Evolutionary conservation across 1,284 basidiomycete species (phyloP).

Genomic region (Wolfiporia cocos): DNA sequence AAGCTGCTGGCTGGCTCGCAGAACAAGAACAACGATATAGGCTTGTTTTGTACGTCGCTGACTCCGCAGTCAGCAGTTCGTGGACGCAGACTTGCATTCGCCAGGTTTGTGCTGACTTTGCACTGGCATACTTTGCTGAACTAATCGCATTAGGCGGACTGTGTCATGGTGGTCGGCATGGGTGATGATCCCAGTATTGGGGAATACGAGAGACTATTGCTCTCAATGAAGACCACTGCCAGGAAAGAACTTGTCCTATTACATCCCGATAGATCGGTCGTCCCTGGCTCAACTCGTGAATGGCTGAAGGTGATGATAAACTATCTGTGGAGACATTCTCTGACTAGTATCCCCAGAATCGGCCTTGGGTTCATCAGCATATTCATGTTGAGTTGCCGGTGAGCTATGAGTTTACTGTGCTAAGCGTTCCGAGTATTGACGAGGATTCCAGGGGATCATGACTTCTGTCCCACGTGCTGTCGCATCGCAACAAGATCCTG

Average conservation of each 20-base stretch:
- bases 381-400: slow-evolving; percentile 87
- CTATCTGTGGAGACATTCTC: slow-evolving; percentile 1
- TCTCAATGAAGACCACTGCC: slow-evolving; percentile 96
- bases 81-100: slow-evolving; percentile 98
- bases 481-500: slow-evolving; percentile 69
- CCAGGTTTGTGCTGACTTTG: slow-evolving; percentile 47
- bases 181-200: slow-evolving; percentile 87
- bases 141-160: slow-evolving; percentile 70
- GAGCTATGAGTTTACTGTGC: slow-evolving; percentile 18
- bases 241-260: slow-evolving; percentile 94
- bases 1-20: slow-evolving; percentile 89
- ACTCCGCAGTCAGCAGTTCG: slow-evolving; percentile 85
- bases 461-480: slow-evolving; percentile 57
- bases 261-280: slow-evolving; percentile 87
- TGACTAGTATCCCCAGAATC: slow-evolving; percentile 49
- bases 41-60: slow-evolving; percentile 90
- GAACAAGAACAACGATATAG: slow-evolving; percentile 92
- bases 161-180: slow-evolving; percentile 93
- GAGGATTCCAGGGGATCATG: slow-evolving; percentile 49
- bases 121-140: neutral
- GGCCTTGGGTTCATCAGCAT: slow-evolving; percentile 93
- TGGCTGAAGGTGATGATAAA: slow-evolving; percentile 85
- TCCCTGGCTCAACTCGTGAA: slow-evolving; percentile 88
- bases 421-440: neutral
- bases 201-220: slow-evolving; percentile 88